Percentiles rank a stretch among this genome's conserved stretches.
These are phyloP conservation scores for Xylogone sp. DNA, from an alignment of 2,329 filamentous ascomycete species.

Conservation along the genomic window DNA sequence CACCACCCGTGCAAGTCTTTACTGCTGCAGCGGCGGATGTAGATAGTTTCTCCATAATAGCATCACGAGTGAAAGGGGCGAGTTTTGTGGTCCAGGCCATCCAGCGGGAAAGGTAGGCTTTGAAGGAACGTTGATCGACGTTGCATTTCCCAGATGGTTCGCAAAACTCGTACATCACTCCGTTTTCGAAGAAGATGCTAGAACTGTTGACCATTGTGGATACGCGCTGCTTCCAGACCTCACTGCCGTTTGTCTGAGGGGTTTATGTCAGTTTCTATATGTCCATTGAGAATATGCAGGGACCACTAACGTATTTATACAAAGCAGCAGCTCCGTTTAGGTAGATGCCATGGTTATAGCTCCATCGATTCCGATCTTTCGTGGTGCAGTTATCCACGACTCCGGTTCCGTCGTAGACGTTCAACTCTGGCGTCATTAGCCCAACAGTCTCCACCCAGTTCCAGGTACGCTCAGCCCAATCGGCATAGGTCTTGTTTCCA, in stretches of 20 bases:
- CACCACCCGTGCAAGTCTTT: conserved; percentile 53
- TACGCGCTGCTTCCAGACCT: conserved; percentile 53
- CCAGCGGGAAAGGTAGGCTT: conserved; percentile 59
- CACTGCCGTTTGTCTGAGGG: conserved; percentile 22
- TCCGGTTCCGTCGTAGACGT: conserved; percentile 58
- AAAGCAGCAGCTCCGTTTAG: conserved; percentile 52
- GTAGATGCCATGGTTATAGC: conserved; percentile 66
- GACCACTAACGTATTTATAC: conserved; percentile 40
- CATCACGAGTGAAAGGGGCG: conserved; percentile 53
- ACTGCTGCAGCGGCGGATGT: conserved; percentile 52
- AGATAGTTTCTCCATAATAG: conserved; percentile 48
- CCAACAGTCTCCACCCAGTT: conserved; percentile 59
- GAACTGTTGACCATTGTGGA: conserved; percentile 51
- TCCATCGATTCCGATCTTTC: conserved; percentile 61
- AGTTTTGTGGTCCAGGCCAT: conserved; percentile 59
- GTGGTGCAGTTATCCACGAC: conserved; percentile 53
- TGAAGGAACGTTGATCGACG: conserved; percentile 59
- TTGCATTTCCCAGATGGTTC: conserved; percentile 58
- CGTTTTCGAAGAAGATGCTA: conserved; percentile 52
- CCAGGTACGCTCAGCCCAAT: conserved; percentile 75
- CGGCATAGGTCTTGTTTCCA: conserved; percentile 68
- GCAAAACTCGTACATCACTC: conserved; percentile 63
- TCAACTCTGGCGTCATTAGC: conserved; percentile 52
- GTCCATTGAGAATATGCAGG: not conserved
- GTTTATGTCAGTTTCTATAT: not conserved